Conservation (phyloP, 108 stramenopile genomes). For the Seminavis robusta region DNA sequence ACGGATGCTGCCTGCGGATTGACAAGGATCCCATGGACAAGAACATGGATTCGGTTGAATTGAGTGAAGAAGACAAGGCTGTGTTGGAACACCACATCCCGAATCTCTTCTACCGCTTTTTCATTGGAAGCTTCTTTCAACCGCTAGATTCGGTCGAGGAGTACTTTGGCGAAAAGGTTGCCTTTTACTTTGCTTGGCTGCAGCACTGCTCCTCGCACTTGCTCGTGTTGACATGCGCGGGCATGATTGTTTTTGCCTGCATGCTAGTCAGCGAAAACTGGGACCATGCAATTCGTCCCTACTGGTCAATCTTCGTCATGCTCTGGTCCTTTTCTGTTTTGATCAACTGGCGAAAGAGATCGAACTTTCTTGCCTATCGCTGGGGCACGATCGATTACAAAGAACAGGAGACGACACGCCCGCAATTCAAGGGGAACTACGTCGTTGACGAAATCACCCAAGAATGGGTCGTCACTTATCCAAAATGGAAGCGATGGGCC, state of each 20-base stretch:
- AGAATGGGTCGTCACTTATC: constrained; percentile 80
- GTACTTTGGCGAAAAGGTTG: constrained; percentile 96
- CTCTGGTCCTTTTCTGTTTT: constrained; percentile 92
- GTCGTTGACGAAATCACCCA: constrained; percentile 62
- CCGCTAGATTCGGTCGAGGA: constrained; percentile 92
- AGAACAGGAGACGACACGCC: constrained; percentile 87
- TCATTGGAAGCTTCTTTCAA: constrained; percentile 77
- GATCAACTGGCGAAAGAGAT: constrained; percentile 86
- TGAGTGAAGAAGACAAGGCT: neutral
- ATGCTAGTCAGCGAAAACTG: constrained; percentile 55
- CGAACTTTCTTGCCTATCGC: constrained; percentile 71
- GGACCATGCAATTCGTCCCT: constrained; percentile 78
- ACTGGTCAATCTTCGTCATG: constrained; percentile 74
- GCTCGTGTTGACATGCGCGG: constrained; percentile 60
- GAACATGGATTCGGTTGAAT: neutral
- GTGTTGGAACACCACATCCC: constrained; percentile 27
- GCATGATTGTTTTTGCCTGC: constrained; percentile 66
- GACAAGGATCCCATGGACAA: constrained; percentile 8
- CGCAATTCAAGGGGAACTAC: constrained; percentile 87
- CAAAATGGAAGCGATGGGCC: constrained; percentile 78
- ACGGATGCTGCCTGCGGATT: constrained; percentile 30
- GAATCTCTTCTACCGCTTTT: constrained; percentile 58
- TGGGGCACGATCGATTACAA: constrained; percentile 95
- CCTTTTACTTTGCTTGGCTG: constrained; percentile 98
- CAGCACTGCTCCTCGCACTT: constrained; percentile 89